Base-by-base conservation (phyloP, 202 grass and related monocot species). In the Dendrocalamus latiflorus region DNA sequence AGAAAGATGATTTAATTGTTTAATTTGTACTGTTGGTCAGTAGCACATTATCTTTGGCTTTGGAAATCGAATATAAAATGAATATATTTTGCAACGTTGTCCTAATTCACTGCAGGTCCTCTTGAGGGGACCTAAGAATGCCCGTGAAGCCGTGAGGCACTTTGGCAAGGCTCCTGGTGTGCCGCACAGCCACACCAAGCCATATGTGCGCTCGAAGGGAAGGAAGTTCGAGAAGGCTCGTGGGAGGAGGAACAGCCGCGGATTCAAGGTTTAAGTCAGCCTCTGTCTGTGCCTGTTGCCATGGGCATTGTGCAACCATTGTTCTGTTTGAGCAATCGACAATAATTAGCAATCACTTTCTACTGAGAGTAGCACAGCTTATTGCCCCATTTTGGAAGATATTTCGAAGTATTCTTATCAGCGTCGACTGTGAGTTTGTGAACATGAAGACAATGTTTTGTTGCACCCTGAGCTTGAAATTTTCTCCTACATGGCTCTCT, bases 221-320 rank as follows among this genome's bases (percentile, higher is more conserved):
- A 90, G 89, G 69, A 97, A 97, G 77, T 97, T 97, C 4, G 94
- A 97, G 75, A 90, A 87, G 77, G 94, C 94, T 30, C 91, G 94
- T 61, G 94, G 94, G 34, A 81, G 89, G 61, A 91, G 88, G 74
- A 97, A 97, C 86, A 97, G 94, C 86, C 80, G 89, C 59, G 94
- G 91, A 25, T 97, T 97, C 80, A 97, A 92, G 82, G 91, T 91
- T 33, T 97, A 70, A 88, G 50, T 50, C 16, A 0, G 59, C 34
- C 42, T 36, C 60, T 43, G 28, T 33, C 38, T 13, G 22, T 43
- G 14, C 18, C 18, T 53, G 70, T 55, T 4, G 57, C 65, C 39
- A 38, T 81, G 39, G 12, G 51, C 0, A 0, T 60, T 8, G 58
- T 54, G 62, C 44, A 8, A 18, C 62, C 5, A 6, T 28, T 51